These are phyloP conservation scores for Raddia distichophylla DNA, from an alignment of 176 grass and related monocot genomes.

Conservation along the genomic window DNA sequence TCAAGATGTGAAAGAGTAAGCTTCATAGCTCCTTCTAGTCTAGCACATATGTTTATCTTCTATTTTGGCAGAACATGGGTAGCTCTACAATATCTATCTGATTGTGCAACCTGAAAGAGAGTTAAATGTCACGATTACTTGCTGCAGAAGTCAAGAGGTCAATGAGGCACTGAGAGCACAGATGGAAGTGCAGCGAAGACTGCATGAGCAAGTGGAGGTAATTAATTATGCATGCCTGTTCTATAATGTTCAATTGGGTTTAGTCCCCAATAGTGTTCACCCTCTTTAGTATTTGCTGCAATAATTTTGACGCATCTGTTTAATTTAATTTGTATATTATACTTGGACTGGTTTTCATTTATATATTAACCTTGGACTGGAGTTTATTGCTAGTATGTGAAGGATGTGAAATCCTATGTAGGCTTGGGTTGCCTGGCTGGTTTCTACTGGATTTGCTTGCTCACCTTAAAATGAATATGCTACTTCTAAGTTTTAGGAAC, in stretches of 20 bases:
- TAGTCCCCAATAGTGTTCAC: background rate
- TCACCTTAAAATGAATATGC: background rate
- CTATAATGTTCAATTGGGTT: background rate
- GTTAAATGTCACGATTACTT: slow-evolving; percentile 31
- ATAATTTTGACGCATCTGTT: background rate
- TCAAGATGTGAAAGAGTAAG: slow-evolving; percentile 88
- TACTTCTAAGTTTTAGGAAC: slow-evolving; percentile 9
- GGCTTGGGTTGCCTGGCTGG: background rate
- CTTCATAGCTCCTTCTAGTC: slow-evolving; percentile 6
- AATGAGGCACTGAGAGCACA: slow-evolving; percentile 85
- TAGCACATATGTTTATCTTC: background rate
- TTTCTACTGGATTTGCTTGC: background rate
- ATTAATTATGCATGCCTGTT: slow-evolving; percentile 24
- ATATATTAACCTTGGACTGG: background rate
- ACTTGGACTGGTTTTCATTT: background rate
- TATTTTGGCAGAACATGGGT: background rate
- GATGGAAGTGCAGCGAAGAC: slow-evolving; percentile 94
- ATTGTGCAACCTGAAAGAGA: background rate
- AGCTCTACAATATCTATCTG: background rate
- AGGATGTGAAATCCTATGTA: background rate
- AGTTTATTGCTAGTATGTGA: background rate
- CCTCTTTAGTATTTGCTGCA: slow-evolving; percentile 16
- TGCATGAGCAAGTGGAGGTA: slow-evolving; percentile 99
- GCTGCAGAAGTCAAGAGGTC: slow-evolving; percentile 67
- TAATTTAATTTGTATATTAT: background rate